These are phyloP conservation scores for Penicillium verhagenii DNA, from an alignment of 495 filamentous ascomycete genomes.

Conservation along the genomic window DNA sequence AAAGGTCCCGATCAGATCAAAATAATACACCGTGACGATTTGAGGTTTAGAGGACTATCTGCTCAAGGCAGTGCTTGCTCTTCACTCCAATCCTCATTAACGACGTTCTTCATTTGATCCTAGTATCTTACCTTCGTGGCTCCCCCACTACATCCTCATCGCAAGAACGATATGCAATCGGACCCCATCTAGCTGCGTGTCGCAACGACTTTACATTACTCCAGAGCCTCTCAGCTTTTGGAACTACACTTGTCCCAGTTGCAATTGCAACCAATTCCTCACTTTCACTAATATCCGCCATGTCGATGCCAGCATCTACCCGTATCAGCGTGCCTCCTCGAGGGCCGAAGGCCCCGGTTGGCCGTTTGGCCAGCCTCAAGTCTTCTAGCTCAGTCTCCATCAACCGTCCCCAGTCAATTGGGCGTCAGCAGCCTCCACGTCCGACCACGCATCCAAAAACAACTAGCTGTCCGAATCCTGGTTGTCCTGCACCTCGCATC, in stretches of 20 bases:
- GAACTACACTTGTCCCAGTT: not conserved
- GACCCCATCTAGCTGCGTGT: too few species aligned
- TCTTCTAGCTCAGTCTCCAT: conserved; percentile 36
- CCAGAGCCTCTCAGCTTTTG: not conserved
- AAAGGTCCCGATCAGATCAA: not conserved
- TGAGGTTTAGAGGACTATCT: not conserved
- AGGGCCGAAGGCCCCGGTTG: conserved; percentile 35
- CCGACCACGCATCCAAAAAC: conserved; percentile 44
- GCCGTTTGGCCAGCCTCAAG: conserved; percentile 43
- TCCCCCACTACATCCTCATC: not conserved
- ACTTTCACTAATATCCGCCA: conserved; percentile 10
- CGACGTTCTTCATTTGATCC: too few species aligned
- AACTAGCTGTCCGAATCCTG: conserved; percentile 47
- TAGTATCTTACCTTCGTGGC: too few species aligned
- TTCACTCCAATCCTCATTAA: not conserved
- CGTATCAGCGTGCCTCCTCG: conserved; percentile 35
- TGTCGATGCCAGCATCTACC: conserved; percentile 31
- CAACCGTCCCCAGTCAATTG: conserved; percentile 36
- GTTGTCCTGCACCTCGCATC: conserved; percentile 48
- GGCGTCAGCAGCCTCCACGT: conserved; percentile 33
- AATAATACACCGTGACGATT: not conserved
- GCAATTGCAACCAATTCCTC: not conserved
- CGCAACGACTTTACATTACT: too few species aligned
- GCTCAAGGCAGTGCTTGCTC: too few species aligned
- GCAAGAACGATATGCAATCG: not conserved